Conservation (phyloP, 2,329 filamentous ascomycete genomes). For the Rutstroemia sp. region DNA sequence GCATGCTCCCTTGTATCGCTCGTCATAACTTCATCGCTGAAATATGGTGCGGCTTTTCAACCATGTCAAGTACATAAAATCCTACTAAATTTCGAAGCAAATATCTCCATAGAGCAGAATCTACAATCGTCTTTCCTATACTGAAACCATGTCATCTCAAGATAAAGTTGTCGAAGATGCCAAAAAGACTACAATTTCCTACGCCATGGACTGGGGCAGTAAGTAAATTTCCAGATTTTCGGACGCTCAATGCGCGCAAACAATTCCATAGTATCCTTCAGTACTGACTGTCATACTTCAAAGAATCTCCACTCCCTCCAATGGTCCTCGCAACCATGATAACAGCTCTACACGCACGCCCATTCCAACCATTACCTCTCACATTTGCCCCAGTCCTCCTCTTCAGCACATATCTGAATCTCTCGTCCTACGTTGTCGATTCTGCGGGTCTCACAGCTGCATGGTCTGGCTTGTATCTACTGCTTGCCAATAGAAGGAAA, state of each 20-base stretch:
- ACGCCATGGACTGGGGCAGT: conserved; percentile 45
- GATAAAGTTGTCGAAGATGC: conserved; percentile 22
- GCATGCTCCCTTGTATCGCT: not conserved
- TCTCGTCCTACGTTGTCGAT: conserved; percentile 55
- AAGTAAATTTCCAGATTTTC: conserved; percentile 22
- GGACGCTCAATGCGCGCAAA: not conserved
- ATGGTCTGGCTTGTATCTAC: conserved; percentile 58
- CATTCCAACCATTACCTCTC: conserved; percentile 59
- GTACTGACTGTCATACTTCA: not conserved
- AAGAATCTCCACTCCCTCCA: conserved; percentile 55
- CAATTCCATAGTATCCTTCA: not conserved
- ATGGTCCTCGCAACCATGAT: conserved; percentile 59
- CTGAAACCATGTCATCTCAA: conserved; percentile 18
- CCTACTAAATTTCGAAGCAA: not conserved
- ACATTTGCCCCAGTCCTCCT: conserved; percentile 59
- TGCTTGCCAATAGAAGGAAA: conserved; percentile 51
- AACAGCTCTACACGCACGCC: conserved; percentile 58
- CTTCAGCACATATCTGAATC: conserved; percentile 59
- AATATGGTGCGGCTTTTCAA: too few relatives aligned
- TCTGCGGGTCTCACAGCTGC: conserved; percentile 56
- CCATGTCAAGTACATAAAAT: too few relatives aligned
- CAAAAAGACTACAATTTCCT: conserved; percentile 36
- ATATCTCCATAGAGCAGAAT: too few relatives aligned
- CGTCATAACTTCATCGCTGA: not conserved
- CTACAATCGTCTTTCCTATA: not conserved